A percentile compares a stretch with the other conserved stretches of the same genome.
Evolutionary conservation across 352 stramenopile genomes (phyloP).

Genomic region (Globisporangium nodosum): DNA sequence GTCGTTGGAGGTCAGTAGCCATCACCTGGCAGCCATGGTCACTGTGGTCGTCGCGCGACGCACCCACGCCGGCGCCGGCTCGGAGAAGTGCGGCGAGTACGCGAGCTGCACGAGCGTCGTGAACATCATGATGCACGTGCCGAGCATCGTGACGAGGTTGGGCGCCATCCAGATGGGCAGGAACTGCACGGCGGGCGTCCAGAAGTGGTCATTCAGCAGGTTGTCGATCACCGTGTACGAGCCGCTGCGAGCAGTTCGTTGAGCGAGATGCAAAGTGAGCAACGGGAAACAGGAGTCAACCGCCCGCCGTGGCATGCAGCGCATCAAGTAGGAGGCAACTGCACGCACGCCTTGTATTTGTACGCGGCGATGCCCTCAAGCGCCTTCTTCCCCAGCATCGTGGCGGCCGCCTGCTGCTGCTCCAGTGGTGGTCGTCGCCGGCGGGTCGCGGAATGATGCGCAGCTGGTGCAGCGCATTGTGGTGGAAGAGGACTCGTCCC

Average conservation of each 20-base stretch:
- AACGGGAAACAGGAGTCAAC: not conserved
- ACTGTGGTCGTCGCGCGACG: not conserved
- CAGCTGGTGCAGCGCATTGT: not conserved
- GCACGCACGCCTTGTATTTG: slow-evolving; percentile 86
- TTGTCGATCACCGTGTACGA: slow-evolving; percentile 88
- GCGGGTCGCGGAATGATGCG: not conserved
- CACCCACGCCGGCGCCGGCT: slow-evolving; percentile 57
- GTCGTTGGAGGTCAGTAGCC: not conserved
- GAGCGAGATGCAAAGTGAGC: not conserved
- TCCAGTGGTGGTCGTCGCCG: not conserved
- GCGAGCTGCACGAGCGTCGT: slow-evolving; percentile 78
- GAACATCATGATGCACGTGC: slow-evolving; percentile 69
- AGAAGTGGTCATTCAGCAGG: slow-evolving; percentile 79
- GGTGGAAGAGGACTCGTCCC: not conserved
- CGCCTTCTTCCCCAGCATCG: slow-evolving; percentile 66
- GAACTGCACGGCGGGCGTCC: slow-evolving; percentile 77
- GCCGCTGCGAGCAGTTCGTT: slow-evolving; percentile 29
- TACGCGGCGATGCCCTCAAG: slow-evolving; percentile 81
- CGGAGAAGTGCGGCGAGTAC: slow-evolving; percentile 60
- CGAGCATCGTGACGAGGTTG: slow-evolving; percentile 89
- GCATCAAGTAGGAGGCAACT: not conserved
- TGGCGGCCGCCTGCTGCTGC: not conserved
- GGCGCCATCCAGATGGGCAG: slow-evolving; percentile 88
- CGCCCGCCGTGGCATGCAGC: not conserved
- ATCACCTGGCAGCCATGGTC: not conserved